These are phyloP conservation scores for Tulasnella sp. DNA, from an alignment of 768 basidiomycete genomes.

Conservation along the genomic window DNA sequence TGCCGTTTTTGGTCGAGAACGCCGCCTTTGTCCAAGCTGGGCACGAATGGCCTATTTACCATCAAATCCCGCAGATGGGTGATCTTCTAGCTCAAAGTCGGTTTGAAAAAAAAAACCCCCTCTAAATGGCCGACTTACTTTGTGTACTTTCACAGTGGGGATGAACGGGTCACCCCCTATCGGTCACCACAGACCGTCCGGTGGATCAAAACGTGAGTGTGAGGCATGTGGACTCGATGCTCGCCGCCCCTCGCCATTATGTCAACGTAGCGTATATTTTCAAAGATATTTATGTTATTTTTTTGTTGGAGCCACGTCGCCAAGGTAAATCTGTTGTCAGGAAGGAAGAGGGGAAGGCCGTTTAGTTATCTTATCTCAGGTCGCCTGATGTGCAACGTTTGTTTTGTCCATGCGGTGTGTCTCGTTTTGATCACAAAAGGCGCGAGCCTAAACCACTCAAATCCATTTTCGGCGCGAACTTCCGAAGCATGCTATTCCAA, in stretches of 20 bases:
- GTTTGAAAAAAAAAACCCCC: background rate
- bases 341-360: background rate
- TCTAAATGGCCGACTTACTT: background rate
- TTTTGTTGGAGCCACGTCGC: background rate
- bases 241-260: background rate
- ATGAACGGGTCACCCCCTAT: background rate
- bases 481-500: background rate
- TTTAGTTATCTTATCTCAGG: background rate
- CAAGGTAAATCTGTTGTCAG: background rate
- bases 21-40: background rate
- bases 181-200: background rate
- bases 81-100: background rate
- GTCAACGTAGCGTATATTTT: background rate
- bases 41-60: background rate
- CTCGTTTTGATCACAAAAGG: constrained; percentile 6
- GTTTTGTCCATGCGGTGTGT: background rate
- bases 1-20: background rate
- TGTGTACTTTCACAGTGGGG: background rate
- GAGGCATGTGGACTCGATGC: background rate
- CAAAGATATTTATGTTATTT: background rate
- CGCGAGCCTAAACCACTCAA: background rate
- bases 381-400: background rate
- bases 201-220: background rate
- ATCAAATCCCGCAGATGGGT: background rate
- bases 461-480: background rate